Percentiles rank a stretch among this genome's conserved stretches.
Conservation (phyloP, 1,284 basidiomycete species). For the Stygiomarasmius scandens region DNA sequence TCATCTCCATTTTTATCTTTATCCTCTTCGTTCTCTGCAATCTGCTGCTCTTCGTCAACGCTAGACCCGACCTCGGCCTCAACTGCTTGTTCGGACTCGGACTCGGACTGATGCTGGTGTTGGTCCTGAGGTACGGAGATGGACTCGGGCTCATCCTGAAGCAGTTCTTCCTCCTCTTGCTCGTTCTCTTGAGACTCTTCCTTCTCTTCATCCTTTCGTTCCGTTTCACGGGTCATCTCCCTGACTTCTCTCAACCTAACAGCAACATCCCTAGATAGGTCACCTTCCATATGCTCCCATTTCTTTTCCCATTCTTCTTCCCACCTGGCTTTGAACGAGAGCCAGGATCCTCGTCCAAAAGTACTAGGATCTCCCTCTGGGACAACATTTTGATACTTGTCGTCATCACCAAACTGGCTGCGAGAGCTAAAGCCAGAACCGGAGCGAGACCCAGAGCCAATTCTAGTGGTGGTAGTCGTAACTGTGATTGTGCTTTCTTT, state of each 20-base stretch:
- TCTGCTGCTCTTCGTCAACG: no score
- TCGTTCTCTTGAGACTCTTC: background rate
- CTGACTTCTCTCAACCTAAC: background rate
- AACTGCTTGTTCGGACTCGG: no score
- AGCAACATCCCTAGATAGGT: background rate
- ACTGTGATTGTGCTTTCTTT: background rate
- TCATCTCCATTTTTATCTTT: background rate
- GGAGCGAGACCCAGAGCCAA: no score
- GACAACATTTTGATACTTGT: background rate
- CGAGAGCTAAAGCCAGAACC: no score
- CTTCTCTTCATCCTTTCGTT: background rate
- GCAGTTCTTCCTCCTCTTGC: background rate
- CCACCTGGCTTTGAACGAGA: conserved; percentile 12
- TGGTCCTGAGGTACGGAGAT: no score
- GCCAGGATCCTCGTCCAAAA: no score
- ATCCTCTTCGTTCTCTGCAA: no score
- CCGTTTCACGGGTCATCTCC: background rate
- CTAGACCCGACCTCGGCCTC: no score
- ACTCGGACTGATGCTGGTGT: no score
- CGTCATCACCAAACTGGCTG: background rate
- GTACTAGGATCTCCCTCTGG: background rate
- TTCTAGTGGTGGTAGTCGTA: no score
- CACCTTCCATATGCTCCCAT: conserved; percentile 5
- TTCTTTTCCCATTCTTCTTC: conserved; percentile 8
- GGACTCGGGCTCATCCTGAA: no score